phyloP scores from a whole-genome alignment of 345 rosid genomes.

The Euphorbia lathyris region DNA sequence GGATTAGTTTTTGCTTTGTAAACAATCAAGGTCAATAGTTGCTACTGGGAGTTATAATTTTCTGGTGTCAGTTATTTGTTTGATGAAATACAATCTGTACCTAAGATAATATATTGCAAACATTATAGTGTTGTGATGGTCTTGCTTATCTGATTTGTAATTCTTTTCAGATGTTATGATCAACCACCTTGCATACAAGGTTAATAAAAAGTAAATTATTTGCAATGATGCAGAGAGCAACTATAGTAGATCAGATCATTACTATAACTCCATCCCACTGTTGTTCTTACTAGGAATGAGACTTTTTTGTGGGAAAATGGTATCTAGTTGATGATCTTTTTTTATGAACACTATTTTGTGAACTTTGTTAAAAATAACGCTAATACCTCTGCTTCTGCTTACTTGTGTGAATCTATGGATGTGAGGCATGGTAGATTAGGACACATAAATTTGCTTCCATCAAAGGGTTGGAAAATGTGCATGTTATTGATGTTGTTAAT shows the following conservation, averaged over 20 bases:
- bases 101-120: neutral
- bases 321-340: too few relatives aligned
- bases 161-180: neutral
- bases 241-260: conserved; percentile 80
- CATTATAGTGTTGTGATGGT: neutral
- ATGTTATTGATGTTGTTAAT: too few relatives aligned
- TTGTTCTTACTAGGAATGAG: too few relatives aligned
- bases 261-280: conserved; percentile 52
- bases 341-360: too few relatives aligned
- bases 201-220: conserved; percentile 2
- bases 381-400: too few relatives aligned
- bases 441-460: too few relatives aligned
- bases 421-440: too few relatives aligned
- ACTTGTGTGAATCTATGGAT: too few relatives aligned
- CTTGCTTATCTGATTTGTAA: neutral
- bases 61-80: neutral
- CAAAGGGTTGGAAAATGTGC: too few relatives aligned
- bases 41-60: neutral
- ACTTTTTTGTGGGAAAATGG: too few relatives aligned
- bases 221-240: conserved; percentile 65
- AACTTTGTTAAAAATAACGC: too few relatives aligned
- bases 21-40: neutral
- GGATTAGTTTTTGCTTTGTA: neutral
- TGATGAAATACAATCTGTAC: neutral
- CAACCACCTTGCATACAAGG: neutral